A percentile compares a stretch with the other conserved stretches of the same genome.
Evolutionary conservation across 768 basidiomycete genomes (phyloP).

Genomic region (Mycena albidolilacea): DNA sequence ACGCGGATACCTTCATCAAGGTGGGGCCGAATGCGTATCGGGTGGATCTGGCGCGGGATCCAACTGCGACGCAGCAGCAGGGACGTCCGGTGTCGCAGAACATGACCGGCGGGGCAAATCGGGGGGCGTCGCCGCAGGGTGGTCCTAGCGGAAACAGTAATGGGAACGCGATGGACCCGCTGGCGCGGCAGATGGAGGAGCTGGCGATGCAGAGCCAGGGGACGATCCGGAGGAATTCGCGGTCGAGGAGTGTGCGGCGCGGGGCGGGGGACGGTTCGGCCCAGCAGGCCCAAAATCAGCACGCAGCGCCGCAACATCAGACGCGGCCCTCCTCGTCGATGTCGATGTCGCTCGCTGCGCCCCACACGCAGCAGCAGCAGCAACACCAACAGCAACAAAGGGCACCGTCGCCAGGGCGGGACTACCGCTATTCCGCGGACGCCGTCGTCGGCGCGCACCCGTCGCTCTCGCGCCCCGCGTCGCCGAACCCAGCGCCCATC

Average conservation of each 20-base stretch:
- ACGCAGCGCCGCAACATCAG: slow-evolving; percentile 29
- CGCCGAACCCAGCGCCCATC: slow-evolving; percentile 73
- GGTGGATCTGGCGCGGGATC: slow-evolving; percentile 76
- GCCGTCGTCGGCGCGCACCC: slow-evolving; percentile 86
- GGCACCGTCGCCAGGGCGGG: slow-evolving; percentile 57
- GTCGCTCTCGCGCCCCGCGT: slow-evolving; percentile 76
- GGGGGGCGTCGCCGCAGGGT: too few relatives aligned
- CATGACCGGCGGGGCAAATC: slow-evolving; percentile 31
- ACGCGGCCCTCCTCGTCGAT: slow-evolving; percentile 40
- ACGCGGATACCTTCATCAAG: slow-evolving; percentile 76
- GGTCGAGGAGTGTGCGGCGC: slow-evolving; percentile 44
- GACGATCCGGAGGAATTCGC: slow-evolving; percentile 57
- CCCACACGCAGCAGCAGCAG: slow-evolving; percentile 7
- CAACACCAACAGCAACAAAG: slow-evolving; percentile 26
- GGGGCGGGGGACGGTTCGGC: slow-evolving; percentile 43
- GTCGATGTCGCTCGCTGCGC: slow-evolving; percentile 31
- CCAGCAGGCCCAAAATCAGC: slow-evolving; percentile 5
- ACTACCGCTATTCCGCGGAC: slow-evolving; percentile 85
- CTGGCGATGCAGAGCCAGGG: slow-evolving; percentile 58
- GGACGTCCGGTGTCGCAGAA: slow-evolving; percentile 49
- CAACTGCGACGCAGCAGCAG: slow-evolving; percentile 59
- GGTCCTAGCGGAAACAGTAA: too few relatives aligned
- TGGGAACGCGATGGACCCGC: slow-evolving; percentile 63
- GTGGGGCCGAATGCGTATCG: slow-evolving; percentile 78
- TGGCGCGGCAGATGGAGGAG: slow-evolving; percentile 77